Conservation (phyloP, 148 eudicot genomes). For the Fallopia convolvulus region DNA sequence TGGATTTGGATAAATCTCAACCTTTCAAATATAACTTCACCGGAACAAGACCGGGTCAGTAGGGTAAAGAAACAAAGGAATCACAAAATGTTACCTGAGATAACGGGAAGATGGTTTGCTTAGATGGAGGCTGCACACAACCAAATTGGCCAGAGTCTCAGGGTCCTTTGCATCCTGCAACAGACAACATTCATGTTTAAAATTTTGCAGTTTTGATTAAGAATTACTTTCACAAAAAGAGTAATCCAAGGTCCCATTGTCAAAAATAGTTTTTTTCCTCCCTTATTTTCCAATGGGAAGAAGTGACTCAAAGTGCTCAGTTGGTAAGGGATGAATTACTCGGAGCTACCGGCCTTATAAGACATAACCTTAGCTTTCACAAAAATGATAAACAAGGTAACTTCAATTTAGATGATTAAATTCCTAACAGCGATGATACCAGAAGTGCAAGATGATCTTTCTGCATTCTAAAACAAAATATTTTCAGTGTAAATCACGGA, state of each 20-base stretch:
- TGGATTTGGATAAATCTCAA: too few species aligned
- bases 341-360: not conserved
- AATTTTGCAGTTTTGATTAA: not conserved
- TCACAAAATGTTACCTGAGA: slow-evolving; percentile 30
- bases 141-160: slow-evolving; percentile 7
- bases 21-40: too few species aligned
- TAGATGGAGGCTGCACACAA: slow-evolving; percentile 5
- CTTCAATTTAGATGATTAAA: not conserved
- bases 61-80: not conserved
- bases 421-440: not conserved
- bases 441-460: not conserved
- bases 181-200: slow-evolving; percentile 1
- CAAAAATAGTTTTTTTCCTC: not conserved
- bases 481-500: not conserved
- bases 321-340: not conserved
- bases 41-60: too few species aligned
- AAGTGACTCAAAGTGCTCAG: not conserved
- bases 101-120: slow-evolving; percentile 7
- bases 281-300: not conserved
- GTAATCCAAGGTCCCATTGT: not conserved
- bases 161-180: slow-evolving; percentile 50
- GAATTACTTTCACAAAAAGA: not conserved
- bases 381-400: not conserved
- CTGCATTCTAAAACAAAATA: not conserved
- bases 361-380: not conserved